These are phyloP conservation scores for Emergomyces africanus DNA, from an alignment of 2,329 filamentous ascomycete genomes.

Conservation along the genomic window DNA sequence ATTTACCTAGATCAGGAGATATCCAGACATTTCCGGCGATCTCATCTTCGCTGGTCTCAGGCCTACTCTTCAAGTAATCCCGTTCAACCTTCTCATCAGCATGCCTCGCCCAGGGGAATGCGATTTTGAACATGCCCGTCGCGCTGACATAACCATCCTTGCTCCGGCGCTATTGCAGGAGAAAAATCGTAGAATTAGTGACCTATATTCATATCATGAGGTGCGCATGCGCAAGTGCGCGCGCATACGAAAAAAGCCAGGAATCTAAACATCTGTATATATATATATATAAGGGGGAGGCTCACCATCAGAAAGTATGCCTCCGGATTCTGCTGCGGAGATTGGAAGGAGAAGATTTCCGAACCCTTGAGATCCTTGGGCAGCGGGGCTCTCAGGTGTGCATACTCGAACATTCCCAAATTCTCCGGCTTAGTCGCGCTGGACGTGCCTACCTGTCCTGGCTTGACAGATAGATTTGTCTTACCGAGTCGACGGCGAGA, in stretches of 20 bases:
- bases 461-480: conserved; percentile 77
- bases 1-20: conserved; percentile 55
- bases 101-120: conserved; percentile 51
- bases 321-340: conserved; percentile 51
- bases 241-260: not conserved
- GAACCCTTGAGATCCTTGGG: conserved; percentile 78
- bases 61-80: conserved; percentile 68
- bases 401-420: conserved; percentile 85
- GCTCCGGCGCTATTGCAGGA: conserved; percentile 41
- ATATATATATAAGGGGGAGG: not conserved
- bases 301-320: conserved; percentile 90
- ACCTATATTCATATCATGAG: not conserved
- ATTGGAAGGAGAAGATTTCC: conserved; percentile 76
- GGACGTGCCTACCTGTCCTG: conserved; percentile 55
- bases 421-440: conserved; percentile 61
- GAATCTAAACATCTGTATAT: too few relatives aligned
- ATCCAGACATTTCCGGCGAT: conserved; percentile 97
- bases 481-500: conserved; percentile 79
- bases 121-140: conserved; percentile 58
- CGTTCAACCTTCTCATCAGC: conserved; percentile 48
- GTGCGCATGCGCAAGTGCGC: not conserved
- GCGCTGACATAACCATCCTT: conserved; percentile 54
- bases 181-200: not conserved
- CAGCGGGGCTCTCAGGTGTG: conserved; percentile 81
- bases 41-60: conserved; percentile 75